phyloP scores from a whole-genome alignment of 371 early-diverging fungal species.

The Mortierella sp. region DNA sequence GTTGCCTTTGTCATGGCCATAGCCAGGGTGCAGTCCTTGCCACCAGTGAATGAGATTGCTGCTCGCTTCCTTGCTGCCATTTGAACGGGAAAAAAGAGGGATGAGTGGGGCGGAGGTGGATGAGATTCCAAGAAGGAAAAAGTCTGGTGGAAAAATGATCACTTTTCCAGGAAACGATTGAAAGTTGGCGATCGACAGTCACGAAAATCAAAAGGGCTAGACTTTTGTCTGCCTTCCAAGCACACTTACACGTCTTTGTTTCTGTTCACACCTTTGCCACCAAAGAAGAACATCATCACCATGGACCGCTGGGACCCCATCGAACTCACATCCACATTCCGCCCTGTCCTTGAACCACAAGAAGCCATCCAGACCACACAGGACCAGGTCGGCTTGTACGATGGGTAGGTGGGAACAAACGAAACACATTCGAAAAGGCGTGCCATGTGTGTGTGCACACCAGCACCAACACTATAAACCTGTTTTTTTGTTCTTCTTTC shows the following conservation, averaged over 20 bases:
- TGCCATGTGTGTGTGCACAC: not conserved
- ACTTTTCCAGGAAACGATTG: not conserved
- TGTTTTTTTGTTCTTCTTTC: not conserved
- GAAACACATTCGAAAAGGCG: no score
- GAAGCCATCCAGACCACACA: constrained; percentile 73
- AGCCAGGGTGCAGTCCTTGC: constrained; percentile 71
- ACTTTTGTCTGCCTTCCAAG: not conserved
- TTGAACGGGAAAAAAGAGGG: not conserved
- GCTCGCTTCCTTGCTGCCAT: constrained; percentile 38
- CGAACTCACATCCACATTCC: constrained; percentile 66
- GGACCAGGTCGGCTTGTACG: constrained; percentile 79
- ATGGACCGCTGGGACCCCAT: constrained; percentile 70
- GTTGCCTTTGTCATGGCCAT: constrained; percentile 59
- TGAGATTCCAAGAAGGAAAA: not conserved
- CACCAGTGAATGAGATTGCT: constrained; percentile 70
- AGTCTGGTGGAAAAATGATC: no score
- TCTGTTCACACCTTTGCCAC: not conserved
- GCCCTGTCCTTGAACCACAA: constrained; percentile 67
- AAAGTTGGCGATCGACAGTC: not conserved
- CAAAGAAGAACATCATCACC: not conserved
- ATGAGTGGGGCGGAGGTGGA: not conserved
- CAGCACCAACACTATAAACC: not conserved
- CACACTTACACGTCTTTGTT: not conserved
- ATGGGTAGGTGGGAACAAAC: constrained; percentile 73
- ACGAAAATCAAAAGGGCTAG: not conserved